Conservation (phyloP, 192 early-diverging fungal genomes). For the Gaertneriomyces sp. region DNA sequence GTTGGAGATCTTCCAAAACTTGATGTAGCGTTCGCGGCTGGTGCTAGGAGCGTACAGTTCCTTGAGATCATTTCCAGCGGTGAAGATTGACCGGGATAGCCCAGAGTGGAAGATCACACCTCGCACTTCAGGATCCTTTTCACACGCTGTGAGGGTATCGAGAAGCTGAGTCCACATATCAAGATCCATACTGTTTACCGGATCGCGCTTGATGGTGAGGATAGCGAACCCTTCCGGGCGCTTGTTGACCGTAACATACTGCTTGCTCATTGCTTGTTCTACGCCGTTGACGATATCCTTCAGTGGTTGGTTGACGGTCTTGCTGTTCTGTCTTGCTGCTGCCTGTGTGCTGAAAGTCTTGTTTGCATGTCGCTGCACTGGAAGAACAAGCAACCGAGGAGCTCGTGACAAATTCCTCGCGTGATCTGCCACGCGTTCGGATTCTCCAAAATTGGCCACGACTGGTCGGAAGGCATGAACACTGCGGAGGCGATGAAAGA, state of each 20-base stretch:
- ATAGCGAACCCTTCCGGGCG: conserved; percentile 15
- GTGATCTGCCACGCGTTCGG: no score
- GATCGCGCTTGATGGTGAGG: conserved; percentile 36
- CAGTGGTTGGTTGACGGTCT: no score
- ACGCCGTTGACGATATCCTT: no score
- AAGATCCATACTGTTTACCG: conserved; percentile 39
- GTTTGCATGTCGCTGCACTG: no score
- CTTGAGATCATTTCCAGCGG: conserved; percentile 48
- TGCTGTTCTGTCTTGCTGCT: no score
- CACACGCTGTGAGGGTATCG: conserved; percentile 24
- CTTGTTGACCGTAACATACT: conserved; percentile 5
- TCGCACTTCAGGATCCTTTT: conserved; percentile 32
- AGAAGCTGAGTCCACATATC: conserved; percentile 37
- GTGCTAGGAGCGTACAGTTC: conserved; percentile 40
- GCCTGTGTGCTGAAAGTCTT: no score
- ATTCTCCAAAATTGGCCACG: no score
- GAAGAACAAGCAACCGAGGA: no score
- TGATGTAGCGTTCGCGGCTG: conserved; percentile 33
- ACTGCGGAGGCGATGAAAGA: no score
- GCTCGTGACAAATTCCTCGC: no score
- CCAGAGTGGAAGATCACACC: conserved; percentile 43
- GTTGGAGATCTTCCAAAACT: conserved; percentile 46
- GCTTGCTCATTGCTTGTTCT: no score
- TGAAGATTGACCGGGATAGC: conserved; percentile 42
- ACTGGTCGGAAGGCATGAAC: no score